A percentile compares a stretch with the other conserved stretches of the same genome.
These are phyloP conservation scores for Chrysoporthe puriensis DNA, from an alignment of 2,329 filamentous ascomycete genomes.

Conservation along the genomic window DNA sequence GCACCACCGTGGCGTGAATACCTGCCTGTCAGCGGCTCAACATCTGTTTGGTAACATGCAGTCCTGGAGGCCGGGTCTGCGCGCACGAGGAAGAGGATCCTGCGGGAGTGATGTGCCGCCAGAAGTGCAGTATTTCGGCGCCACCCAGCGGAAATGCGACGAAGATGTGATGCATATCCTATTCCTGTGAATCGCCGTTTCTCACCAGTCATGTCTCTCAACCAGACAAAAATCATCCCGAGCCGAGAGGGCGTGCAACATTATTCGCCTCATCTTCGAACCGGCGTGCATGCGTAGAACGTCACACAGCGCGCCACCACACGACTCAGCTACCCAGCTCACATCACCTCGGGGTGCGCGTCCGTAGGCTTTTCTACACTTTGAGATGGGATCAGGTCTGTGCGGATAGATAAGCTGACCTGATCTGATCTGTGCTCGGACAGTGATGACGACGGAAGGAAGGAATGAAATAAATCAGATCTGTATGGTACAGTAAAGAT, in stretches of 20 bases:
- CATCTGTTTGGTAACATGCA: not conserved
- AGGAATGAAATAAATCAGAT: not conserved
- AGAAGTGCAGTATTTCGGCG: not conserved
- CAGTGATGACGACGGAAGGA: not conserved
- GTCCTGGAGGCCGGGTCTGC: not conserved
- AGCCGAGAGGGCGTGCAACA: constrained; percentile 4
- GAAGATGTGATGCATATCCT: not conserved
- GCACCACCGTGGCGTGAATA: not conserved
- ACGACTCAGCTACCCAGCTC: constrained; percentile 1
- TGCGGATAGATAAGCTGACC: constrained; percentile 1
- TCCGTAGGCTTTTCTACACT: not conserved
- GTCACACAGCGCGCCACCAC: constrained; percentile 9
- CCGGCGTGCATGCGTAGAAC: not conserved
- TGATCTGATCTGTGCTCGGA: not conserved
- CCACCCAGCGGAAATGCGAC: not conserved
- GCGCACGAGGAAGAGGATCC: not conserved
- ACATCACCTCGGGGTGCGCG: not conserved
- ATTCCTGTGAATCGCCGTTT: no score
- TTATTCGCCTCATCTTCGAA: constrained; percentile 4
- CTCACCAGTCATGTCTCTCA: not conserved
- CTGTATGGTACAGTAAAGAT: not conserved
- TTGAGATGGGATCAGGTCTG: not conserved
- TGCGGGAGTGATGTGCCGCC: not conserved
- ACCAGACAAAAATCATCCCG: constrained; percentile 4
- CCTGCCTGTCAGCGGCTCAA: not conserved